A percentile compares a stretch with the other conserved stretches of the same genome.
phyloP scores from a whole-genome alignment of 225 moss, liverwort and hornwort species.

The Physcomitrium patens region DNA sequence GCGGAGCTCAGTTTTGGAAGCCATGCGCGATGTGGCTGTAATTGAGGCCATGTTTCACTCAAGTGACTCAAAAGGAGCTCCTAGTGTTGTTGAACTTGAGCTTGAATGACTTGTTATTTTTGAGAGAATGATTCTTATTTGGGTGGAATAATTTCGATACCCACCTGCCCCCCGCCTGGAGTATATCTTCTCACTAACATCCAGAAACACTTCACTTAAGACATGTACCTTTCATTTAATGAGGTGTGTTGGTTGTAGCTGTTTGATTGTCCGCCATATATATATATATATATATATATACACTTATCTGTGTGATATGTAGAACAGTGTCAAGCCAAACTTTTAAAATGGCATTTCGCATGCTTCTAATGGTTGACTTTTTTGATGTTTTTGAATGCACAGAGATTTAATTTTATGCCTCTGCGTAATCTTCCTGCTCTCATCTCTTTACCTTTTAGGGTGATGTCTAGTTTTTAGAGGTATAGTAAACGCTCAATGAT shows the following conservation, averaged over 20 bases:
- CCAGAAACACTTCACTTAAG: neutral
- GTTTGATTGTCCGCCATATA: neutral
- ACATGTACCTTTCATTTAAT: neutral
- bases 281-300: too few species aligned
- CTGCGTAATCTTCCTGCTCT: too few species aligned
- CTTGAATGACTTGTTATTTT: constrained; percentile 31
- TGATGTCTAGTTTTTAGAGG: too few species aligned
- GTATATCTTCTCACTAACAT: neutral
- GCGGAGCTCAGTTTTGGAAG: constrained; percentile 89
- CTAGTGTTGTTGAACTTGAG: constrained; percentile 53
- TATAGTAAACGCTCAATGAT: too few species aligned
- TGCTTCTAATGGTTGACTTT: too few species aligned
- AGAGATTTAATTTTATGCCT: too few species aligned
- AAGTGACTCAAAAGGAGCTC: constrained; percentile 64
- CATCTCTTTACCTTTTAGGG: too few species aligned
- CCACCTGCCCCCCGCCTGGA: neutral
- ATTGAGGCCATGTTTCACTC: constrained; percentile 81
- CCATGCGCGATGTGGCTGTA: constrained; percentile 81
- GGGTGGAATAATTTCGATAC: neutral
- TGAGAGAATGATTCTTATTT: neutral
- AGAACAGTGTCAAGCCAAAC: too few species aligned
- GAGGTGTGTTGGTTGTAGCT: neutral
- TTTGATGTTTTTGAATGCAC: too few species aligned
- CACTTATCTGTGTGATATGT: too few species aligned
- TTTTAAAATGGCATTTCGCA: too few species aligned